Conservation (phyloP, 2,329 filamentous ascomycete species). For the Moelleriella libera region DNA sequence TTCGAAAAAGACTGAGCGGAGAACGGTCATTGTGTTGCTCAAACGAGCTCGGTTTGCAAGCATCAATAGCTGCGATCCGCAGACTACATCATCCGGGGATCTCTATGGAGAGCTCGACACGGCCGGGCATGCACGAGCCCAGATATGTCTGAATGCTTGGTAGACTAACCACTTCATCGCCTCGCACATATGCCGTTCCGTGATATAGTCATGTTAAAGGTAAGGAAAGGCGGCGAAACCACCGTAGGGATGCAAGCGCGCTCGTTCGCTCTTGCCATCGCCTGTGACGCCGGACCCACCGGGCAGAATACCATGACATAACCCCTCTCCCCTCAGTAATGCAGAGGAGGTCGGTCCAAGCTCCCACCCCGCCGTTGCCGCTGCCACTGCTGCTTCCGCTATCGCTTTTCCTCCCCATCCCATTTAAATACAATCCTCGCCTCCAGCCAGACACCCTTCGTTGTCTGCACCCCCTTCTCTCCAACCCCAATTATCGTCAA, state of each 20-base stretch:
- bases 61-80: too few relatives aligned
- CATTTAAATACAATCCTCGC: constrained; percentile 7
- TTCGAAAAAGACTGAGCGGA: too few relatives aligned
- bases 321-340: constrained; percentile 12
- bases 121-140: not conserved
- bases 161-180: too few relatives aligned
- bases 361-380: constrained; percentile 4
- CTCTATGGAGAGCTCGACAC: not conserved
- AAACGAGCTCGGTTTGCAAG: too few relatives aligned
- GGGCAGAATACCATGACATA: constrained; percentile 13
- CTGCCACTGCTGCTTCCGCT: constrained; percentile 9
- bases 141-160: not conserved
- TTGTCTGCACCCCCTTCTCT: constrained; percentile 6
- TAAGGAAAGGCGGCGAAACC: not conserved
- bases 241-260: not conserved
- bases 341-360: constrained; percentile 1
- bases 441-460: constrained; percentile 9
- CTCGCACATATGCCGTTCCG: too few relatives aligned
- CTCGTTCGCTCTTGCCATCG: not conserved
- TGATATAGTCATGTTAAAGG: not conserved
- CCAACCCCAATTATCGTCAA: constrained; percentile 6
- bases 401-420: constrained; percentile 10
- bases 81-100: not conserved
- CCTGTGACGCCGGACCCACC: constrained; percentile 5
- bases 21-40: too few relatives aligned